Conservation (phyloP, 768 basidiomycete genomes). For the Cytidiella melzeri region DNA sequence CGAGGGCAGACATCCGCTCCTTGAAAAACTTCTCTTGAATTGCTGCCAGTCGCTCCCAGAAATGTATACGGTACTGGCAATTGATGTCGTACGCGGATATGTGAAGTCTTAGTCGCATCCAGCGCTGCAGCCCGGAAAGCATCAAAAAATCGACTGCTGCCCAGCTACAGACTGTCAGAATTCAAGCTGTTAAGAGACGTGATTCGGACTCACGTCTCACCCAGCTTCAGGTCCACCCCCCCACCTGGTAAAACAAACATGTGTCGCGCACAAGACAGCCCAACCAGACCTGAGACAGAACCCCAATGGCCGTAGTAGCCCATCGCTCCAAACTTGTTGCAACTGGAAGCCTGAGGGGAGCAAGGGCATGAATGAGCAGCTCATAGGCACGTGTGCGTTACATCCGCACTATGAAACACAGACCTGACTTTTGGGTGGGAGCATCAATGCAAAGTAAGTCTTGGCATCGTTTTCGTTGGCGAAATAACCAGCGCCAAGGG, state of each 20-base stretch:
- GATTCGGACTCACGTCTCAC: constrained; percentile 18
- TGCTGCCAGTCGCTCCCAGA: constrained; percentile 7
- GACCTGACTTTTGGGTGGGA: constrained; percentile 7
- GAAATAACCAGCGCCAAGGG: constrained; percentile 11
- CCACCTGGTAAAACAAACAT: constrained; percentile 13
- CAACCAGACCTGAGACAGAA: constrained; percentile 11
- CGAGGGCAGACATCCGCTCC: not conserved
- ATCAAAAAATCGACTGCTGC: constrained; percentile 11
- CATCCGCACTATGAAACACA: too few species aligned
- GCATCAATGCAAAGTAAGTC: not conserved
- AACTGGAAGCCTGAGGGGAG: constrained; percentile 5
- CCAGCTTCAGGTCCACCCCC: constrained; percentile 14
- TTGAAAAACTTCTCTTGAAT: not conserved
- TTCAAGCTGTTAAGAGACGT: not conserved
- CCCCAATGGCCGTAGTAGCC: constrained; percentile 8
- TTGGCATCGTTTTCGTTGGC: constrained; percentile 9
- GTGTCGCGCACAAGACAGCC: constrained; percentile 14
- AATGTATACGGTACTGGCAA: constrained; percentile 18
- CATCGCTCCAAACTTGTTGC: constrained; percentile 16
- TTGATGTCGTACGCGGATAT: constrained; percentile 22
- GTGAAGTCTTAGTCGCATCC: constrained; percentile 6
- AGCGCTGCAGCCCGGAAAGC: constrained; percentile 8
- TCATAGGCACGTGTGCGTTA: not conserved
- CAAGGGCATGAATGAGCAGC: not conserved
- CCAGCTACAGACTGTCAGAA: constrained; percentile 5